Base-by-base conservation (phyloP, 306 rosid species). In the Lablab purpureus region DNA sequence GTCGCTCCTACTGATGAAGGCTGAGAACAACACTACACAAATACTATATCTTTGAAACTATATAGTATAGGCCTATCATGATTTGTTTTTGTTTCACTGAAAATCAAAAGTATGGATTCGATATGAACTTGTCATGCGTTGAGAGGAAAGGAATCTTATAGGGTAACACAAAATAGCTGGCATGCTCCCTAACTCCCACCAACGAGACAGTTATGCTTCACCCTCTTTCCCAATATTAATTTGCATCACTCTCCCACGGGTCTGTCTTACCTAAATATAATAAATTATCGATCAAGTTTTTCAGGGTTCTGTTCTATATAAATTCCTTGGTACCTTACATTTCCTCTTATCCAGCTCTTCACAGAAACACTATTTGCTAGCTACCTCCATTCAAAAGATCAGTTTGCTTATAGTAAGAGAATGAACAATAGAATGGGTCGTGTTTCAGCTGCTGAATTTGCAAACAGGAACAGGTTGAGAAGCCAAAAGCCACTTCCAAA, bases 151-250 rank as follows among this genome's bases (percentile, higher is more conserved):
- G 88, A 82, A 88, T 85, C 86, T 84, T 71, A 76, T 6, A 67
- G 43, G 47, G 84, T 74, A 15, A 40, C 52, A 75, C 74, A 71
- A 68, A 55, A 50, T 52, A n/a, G 89, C 82, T 87, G 90, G 81
- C 96, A 82, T 87, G 91, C 74, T 73, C 70, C 90, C 86, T 73
- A 88, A 88, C 91, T 56, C 27, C 76, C 80, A 72, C 54, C 45
- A 27, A 12, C 23, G 68, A 83, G 67, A 71, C 82, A 79, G 66
- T 67, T 11, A 19, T 50, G 74, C 51, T 65, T 75, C 79, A 71
- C 71, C 67, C 21, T 62, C 49, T 34, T 34, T 18, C 22, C 65
- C 62, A 75, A 68, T 74, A 34, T 60, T 19, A 22, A 73, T 60
- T 18, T 49, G 17, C 11, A 64, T 50, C 63, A 67, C 75, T 45